Evolutionary conservation across 495 filamentous ascomycete genomes (phyloP).

Genomic region (Thermochaetoides thermophila): DNA sequence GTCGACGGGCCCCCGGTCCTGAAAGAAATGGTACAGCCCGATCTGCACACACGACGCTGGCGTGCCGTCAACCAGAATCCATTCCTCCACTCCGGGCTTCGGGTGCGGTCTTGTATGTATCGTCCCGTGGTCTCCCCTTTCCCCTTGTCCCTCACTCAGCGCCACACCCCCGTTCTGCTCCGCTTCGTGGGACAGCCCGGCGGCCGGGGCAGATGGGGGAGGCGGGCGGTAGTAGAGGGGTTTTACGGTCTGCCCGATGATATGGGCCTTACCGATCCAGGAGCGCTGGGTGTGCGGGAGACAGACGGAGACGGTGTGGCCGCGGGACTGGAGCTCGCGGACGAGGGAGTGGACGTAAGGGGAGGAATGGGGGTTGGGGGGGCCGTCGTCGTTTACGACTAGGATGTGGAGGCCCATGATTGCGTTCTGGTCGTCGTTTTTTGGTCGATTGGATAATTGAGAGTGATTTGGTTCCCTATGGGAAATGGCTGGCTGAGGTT

Average conservation of each 20-base stretch:
- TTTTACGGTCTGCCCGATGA: slow-evolving; percentile 70
- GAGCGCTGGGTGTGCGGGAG: slow-evolving; percentile 84
- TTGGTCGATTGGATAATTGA: background rate
- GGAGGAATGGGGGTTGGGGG: slow-evolving; percentile 77
- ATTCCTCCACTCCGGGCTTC: slow-evolving; percentile 58
- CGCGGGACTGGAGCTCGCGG: slow-evolving; percentile 54
- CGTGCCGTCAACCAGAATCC: slow-evolving; percentile 81
- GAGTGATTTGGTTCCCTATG: no score
- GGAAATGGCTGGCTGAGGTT: no score
- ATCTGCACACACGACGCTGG: slow-evolving; percentile 84
- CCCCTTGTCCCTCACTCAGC: no score
- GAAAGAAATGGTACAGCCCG: slow-evolving; percentile 75
- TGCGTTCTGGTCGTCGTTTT: no score
- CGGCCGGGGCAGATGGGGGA: slow-evolving; percentile 34
- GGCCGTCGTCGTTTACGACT: slow-evolving; percentile 80
- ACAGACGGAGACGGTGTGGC: slow-evolving; percentile 76
- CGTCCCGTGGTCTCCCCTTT: slow-evolving; percentile 42
- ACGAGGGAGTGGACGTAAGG: slow-evolving; percentile 87
- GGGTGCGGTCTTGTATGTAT: slow-evolving; percentile 38
- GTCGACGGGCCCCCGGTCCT: slow-evolving; percentile 62
- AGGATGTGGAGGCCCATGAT: slow-evolving; percentile 26
- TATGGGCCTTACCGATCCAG: slow-evolving; percentile 96
- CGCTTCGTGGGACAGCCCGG: slow-evolving; percentile 15
- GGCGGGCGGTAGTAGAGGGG: slow-evolving; percentile 73
- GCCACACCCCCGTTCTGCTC: slow-evolving; percentile 3